These are phyloP conservation scores for Leonotis leonurus DNA, from an alignment of 257 asterid species.

Conservation along the genomic window DNA sequence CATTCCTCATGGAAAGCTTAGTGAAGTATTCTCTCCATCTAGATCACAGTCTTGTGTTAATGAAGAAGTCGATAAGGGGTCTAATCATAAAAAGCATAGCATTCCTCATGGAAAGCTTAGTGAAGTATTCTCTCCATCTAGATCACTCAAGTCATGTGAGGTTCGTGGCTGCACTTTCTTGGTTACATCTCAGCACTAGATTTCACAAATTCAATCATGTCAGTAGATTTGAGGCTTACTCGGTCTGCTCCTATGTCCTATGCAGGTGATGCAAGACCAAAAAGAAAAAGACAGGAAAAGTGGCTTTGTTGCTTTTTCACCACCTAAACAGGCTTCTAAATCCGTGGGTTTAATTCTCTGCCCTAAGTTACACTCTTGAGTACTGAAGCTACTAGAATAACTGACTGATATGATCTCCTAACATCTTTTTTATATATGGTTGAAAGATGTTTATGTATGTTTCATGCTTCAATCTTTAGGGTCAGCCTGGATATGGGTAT, in stretches of 20 bases:
- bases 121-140: slow-evolving; percentile 62
- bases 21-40: slow-evolving; percentile 59
- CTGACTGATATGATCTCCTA: not conserved
- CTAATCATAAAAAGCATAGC: slow-evolving; percentile 51
- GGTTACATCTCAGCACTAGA: not conserved
- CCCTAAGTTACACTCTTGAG: not conserved
- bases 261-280: slow-evolving; percentile 65
- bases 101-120: slow-evolving; percentile 52
- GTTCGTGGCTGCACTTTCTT: slow-evolving; percentile 23
- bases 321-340: slow-evolving; percentile 66
- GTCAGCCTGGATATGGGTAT: slow-evolving; percentile 76
- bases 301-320: slow-evolving; percentile 62
- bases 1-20: slow-evolving; percentile 52
- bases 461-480: slow-evolving; percentile 9
- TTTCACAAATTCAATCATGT: not conserved
- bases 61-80: slow-evolving; percentile 55
- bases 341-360: slow-evolving; percentile 39
- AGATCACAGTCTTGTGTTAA: slow-evolving; percentile 56
- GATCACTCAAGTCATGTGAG: slow-evolving; percentile 65
- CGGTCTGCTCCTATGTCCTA: slow-evolving; percentile 1
- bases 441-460: not conserved
- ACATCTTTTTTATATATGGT: not conserved
- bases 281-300: slow-evolving; percentile 59
- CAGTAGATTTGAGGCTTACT: not conserved
- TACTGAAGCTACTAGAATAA: not conserved